These are phyloP conservation scores for Phalaenopsis hybrid DNA, from an alignment of 116 monocot genomes.

Conservation along the genomic window DNA sequence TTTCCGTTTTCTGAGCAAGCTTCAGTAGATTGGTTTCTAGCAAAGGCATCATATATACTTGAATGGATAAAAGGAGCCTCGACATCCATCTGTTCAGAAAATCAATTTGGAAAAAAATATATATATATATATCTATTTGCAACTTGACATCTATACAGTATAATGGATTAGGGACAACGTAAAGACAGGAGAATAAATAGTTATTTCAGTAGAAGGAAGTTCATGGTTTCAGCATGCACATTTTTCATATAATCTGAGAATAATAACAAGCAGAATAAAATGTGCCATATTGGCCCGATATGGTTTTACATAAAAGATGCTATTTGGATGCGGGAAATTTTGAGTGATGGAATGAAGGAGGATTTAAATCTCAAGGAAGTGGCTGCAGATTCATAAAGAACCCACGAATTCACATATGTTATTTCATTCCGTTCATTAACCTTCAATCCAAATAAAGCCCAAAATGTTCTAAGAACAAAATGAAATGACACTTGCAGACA, in stretches of 20 bases:
- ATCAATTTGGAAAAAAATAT: background rate
- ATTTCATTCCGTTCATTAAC: background rate
- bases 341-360: background rate
- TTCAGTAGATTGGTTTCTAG: conserved; percentile 2
- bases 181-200: background rate
- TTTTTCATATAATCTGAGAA: background rate
- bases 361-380: background rate
- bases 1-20: conserved; percentile 14
- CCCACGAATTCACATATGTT: background rate
- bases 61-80: background rate
- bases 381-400: background rate
- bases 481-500: too few relatives aligned
- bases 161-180: background rate
- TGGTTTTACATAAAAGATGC: background rate
- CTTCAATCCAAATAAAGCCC: background rate
- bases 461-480: too few relatives aligned
- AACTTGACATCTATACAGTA: background rate
- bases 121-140: background rate
- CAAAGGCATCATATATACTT: background rate
- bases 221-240: background rate
- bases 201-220: background rate
- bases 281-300: background rate
- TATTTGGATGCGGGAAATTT: background rate
- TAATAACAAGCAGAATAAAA: background rate
- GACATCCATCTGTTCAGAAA: background rate